phyloP scores from a whole-genome alignment of 2,329 filamentous ascomycete species.

The Arthrinium puccinioides region DNA sequence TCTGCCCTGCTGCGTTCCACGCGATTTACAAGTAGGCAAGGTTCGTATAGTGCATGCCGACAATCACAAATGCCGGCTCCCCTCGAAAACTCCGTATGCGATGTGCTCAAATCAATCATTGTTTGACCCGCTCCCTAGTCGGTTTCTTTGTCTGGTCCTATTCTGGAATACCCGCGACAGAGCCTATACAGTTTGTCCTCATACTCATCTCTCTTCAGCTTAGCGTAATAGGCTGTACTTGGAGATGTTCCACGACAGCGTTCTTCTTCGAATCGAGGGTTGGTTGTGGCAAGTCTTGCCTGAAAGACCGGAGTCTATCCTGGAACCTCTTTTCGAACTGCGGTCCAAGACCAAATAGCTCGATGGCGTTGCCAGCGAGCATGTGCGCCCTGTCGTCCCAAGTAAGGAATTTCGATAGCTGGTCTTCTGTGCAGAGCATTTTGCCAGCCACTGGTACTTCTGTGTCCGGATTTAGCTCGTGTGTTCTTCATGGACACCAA shows the following conservation, averaged over 20 bases:
- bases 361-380: conserved; percentile 24
- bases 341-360: conserved; percentile 19
- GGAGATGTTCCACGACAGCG: background rate
- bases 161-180: too few species aligned
- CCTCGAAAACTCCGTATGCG: too few species aligned
- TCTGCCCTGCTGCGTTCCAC: too few species aligned
- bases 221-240: conserved; percentile 3
- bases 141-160: too few species aligned
- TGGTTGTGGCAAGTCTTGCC: background rate
- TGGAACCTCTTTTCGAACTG: conserved; percentile 17
- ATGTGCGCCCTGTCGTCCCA: conserved; percentile 23
- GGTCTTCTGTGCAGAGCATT: conserved; percentile 21
- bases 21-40: too few species aligned
- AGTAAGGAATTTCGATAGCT: conserved; percentile 18
- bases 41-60: too few species aligned
- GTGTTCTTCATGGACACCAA: too few species aligned
- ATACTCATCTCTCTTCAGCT: too few species aligned
- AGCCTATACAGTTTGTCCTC: too few species aligned
- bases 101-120: too few species aligned
- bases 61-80: too few species aligned
- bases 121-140: too few species aligned
- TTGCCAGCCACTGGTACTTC: conserved; percentile 25
- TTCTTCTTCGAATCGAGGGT: background rate
- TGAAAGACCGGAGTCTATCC: conserved; percentile 13
- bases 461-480: background rate